Percentiles rank a stretch among this genome's conserved stretches.
phyloP scores from a whole-genome alignment of 2,329 filamentous ascomycete genomes.

The Epichloe hybrida region DNA sequence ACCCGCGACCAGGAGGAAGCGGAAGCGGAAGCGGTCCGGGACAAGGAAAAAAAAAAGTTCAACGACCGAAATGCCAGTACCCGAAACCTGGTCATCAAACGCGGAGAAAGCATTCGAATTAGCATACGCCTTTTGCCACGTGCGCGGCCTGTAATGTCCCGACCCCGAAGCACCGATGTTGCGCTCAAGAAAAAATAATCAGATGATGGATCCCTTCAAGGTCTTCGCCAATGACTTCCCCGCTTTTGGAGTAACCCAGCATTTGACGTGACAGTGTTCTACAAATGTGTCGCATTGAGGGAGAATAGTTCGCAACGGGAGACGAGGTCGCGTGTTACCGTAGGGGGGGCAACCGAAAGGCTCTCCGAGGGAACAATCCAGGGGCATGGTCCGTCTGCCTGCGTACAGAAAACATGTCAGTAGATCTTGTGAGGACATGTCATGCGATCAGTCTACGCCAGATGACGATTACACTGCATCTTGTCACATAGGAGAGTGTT shows the following conservation, averaged over 20 bases:
- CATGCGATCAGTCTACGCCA: background rate
- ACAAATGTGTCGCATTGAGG: background rate
- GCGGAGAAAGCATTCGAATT: background rate
- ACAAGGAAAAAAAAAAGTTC: background rate
- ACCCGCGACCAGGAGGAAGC: background rate
- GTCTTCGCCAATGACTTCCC: background rate
- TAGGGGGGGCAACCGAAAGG: background rate
- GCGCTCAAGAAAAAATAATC: background rate
- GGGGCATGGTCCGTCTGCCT: background rate
- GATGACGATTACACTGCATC: slow-evolving; percentile 1
- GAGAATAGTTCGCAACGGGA: background rate
- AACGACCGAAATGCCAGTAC: background rate
- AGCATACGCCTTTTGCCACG: background rate
- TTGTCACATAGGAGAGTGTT: background rate
- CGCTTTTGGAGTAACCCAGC: background rate
- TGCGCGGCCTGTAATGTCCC: background rate
- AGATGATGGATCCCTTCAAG: background rate
- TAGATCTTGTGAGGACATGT: background rate
- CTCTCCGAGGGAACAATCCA: background rate
- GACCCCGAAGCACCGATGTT: background rate
- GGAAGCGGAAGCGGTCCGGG: background rate
- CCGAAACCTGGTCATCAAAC: background rate
- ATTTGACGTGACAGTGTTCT: background rate
- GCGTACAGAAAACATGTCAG: background rate
- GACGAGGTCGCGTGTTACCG: background rate